Conservation (phyloP, 148 eudicot genomes). For the Chenopodium album region DNA sequence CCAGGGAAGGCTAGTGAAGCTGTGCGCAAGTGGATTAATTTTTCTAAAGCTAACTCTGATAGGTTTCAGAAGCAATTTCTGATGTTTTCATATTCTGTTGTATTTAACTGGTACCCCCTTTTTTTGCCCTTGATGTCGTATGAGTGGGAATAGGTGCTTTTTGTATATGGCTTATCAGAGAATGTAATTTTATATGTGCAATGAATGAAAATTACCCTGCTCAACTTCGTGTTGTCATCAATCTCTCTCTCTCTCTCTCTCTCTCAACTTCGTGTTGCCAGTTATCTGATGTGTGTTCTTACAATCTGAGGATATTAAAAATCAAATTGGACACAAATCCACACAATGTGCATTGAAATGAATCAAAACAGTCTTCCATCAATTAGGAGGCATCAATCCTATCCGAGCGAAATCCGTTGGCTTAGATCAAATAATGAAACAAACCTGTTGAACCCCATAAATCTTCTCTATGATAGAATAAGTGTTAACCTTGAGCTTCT, state of each 20-base stretch:
- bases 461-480: too few species aligned
- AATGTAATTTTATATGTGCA: not conserved
- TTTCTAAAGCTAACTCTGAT: not conserved
- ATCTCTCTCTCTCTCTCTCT: too few species aligned
- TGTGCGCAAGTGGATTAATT: not conserved
- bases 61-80: not conserved
- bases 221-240: not conserved
- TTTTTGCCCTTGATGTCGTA: not conserved
- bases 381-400: not conserved
- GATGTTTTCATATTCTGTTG: not conserved
- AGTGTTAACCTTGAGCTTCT: too few species aligned
- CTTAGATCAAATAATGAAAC: not conserved
- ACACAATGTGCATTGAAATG: too few species aligned
- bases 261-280: not conserved
- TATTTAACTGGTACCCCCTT: not conserved
- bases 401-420: not conserved
- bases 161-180: not conserved
- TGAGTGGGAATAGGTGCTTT: not conserved
- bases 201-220: not conserved
- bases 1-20: not conserved
- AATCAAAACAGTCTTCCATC: too few species aligned
- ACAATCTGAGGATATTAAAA: not conserved
- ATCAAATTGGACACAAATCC: too few species aligned
- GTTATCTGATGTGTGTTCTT: not conserved
- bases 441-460: too few species aligned